A percentile compares a stretch with the other conserved stretches of the same genome.
Evolutionary conservation across 257 asterid genomes (phyloP).

Genomic region (Euphrasia confusa): DNA sequence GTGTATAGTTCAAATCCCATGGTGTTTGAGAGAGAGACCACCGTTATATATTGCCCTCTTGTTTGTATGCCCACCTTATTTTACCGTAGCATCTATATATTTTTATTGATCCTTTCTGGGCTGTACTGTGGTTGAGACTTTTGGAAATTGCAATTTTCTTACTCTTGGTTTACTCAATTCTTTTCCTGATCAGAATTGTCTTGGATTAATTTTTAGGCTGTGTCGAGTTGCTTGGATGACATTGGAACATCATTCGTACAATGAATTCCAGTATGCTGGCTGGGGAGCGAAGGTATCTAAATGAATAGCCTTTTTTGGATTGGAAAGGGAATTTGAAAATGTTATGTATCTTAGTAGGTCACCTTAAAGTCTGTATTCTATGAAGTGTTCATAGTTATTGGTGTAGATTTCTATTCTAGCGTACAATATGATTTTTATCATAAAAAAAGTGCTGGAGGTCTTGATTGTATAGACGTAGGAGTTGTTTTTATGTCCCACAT

Average conservation of each 20-base stretch:
- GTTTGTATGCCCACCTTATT: neutral
- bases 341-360: neutral
- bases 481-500: neutral
- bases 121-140: neutral
- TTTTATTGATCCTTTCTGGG: conserved; percentile 8
- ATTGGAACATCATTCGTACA: conserved; percentile 46
- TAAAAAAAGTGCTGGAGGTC: neutral
- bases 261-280: conserved; percentile 84
- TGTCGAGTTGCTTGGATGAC: conserved; percentile 49
- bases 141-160: conserved; percentile 3
- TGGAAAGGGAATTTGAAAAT: neutral
- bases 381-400: neutral
- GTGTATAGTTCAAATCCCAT: neutral
- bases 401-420: neutral
- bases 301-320: neutral
- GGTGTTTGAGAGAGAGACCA: neutral
- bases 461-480: neutral
- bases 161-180: neutral
- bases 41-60: neutral
- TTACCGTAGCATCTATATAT: neutral
- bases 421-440: neutral
- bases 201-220: conserved; percentile 31
- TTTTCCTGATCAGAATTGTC: conserved; percentile 18
- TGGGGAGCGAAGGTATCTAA: conserved; percentile 85
- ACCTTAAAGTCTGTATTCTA: neutral